Evolutionary conservation across 345 rosid genomes (phyloP).

Genomic region (Syzygium oleosum): DNA sequence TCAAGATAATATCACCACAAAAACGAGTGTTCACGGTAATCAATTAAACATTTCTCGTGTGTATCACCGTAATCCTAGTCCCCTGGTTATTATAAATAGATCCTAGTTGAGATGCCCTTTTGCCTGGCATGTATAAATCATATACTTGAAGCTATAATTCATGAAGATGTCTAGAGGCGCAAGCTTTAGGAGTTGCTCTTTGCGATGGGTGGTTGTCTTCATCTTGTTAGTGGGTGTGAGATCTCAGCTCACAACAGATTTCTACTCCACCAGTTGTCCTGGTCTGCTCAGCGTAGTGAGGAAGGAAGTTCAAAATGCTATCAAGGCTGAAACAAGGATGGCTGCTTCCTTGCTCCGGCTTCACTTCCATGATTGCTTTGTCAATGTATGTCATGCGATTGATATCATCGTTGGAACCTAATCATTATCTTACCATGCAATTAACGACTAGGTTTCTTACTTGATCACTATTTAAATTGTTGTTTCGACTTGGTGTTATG

Average conservation of each 20-base stretch:
- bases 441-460: neutral
- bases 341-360: slow-evolving; percentile 63
- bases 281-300: slow-evolving; percentile 27
- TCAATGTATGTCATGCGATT: slow-evolving; percentile 31
- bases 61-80: neutral
- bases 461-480: neutral
- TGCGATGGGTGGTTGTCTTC: slow-evolving; percentile 10
- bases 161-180: slow-evolving; percentile 7
- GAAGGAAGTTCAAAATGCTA: slow-evolving; percentile 31
- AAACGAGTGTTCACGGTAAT: neutral
- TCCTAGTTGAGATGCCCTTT: neutral
- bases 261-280: slow-evolving; percentile 49
- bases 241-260: slow-evolving; percentile 37
- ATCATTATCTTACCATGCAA: neutral
- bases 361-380: slow-evolving; percentile 72
- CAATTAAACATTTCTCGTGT: neutral
- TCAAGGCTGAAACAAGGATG: slow-evolving; percentile 53
- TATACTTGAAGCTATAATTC: neutral
- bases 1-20: neutral
- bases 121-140: neutral
- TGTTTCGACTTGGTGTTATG: neutral
- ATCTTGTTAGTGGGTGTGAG: slow-evolving; percentile 23
- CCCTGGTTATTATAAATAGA: neutral
- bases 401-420: neutral
- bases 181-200: slow-evolving; percentile 3